A percentile compares a stretch with the other conserved stretches of the same genome.
Conservation (phyloP, 139 green algal species). For the Asterochloris erici region DNA sequence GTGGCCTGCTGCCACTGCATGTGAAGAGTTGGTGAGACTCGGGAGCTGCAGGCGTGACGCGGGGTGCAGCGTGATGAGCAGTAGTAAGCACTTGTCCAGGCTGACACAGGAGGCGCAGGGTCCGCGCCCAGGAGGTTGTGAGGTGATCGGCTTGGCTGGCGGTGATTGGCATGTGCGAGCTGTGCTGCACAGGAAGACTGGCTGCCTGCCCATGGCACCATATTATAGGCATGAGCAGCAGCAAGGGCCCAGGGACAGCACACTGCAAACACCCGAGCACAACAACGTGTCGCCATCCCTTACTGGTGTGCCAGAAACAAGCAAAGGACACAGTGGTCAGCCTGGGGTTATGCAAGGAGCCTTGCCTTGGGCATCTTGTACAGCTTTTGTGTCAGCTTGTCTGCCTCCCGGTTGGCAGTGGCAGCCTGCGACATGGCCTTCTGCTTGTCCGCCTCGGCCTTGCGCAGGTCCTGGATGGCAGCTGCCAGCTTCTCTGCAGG, state of each 20-base stretch:
- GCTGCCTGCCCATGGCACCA: too few relatives aligned
- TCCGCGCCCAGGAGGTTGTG: too few relatives aligned
- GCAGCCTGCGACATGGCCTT: conserved; percentile 3
- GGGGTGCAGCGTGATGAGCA: neutral
- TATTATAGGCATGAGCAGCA: too few relatives aligned
- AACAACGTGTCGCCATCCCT: neutral
- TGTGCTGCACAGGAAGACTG: too few relatives aligned
- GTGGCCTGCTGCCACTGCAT: neutral
- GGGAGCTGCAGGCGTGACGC: neutral
- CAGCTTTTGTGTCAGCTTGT: conserved; percentile 25
- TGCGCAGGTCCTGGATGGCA: conserved; percentile 13
- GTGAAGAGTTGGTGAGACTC: neutral
- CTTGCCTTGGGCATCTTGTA: conserved; percentile 18
- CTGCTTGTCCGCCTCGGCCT: conserved; percentile 8
- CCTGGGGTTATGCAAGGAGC: neutral
- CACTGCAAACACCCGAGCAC: too few relatives aligned
- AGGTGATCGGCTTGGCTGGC: too few relatives aligned
- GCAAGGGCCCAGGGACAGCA: too few relatives aligned
- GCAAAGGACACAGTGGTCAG: neutral
- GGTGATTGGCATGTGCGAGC: too few relatives aligned
- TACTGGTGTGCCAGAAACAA: neutral
- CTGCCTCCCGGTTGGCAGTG: conserved; percentile 6
- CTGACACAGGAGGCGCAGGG: too few relatives aligned
- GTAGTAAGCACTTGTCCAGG: too few relatives aligned
- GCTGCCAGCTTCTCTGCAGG: conserved; percentile 1